phyloP scores from a whole-genome alignment of 352 stramenopile genomes.

The Pythium oligandrum region DNA sequence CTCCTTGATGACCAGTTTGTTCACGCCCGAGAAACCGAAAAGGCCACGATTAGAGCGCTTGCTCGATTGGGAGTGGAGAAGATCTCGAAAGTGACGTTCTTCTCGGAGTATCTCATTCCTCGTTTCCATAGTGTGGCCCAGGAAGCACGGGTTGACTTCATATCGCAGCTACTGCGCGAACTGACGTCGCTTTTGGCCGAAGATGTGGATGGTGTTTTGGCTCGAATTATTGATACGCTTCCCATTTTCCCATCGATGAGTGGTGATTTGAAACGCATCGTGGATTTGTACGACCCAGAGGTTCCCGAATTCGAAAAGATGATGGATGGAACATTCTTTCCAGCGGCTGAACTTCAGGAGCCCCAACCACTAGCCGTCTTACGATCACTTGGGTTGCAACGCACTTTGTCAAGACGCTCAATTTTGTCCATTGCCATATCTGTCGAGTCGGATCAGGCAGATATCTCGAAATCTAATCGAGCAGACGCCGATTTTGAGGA shows the following conservation, averaged over 20 bases:
- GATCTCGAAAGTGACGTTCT: conserved; percentile 48
- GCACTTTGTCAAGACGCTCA: conserved; percentile 50
- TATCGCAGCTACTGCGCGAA: conserved; percentile 42
- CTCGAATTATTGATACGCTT: conserved; percentile 35
- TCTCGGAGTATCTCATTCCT: conserved; percentile 43
- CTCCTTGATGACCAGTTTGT: conserved; percentile 52
- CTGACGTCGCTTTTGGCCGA: conserved; percentile 30
- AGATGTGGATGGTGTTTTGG: conserved; percentile 35
- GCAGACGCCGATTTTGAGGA: conserved; percentile 6
- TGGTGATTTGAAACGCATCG: conserved; percentile 50
- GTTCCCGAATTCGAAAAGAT: conserved; percentile 64
- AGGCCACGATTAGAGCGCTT: conserved; percentile 3
- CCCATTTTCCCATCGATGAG: conserved; percentile 56
- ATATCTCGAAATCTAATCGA: conserved; percentile 19
- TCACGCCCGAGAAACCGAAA: conserved; percentile 38
- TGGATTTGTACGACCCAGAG: conserved; percentile 66
- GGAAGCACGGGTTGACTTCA: conserved; percentile 30
- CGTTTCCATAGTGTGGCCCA: conserved; percentile 29
- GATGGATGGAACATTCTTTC: conserved; percentile 69
- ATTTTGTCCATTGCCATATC: conserved; percentile 59
- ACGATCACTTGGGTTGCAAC: conserved; percentile 63
- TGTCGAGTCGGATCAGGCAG: conserved; percentile 46
- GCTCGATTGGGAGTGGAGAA: conserved; percentile 22
- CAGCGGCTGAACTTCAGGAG: conserved; percentile 52
- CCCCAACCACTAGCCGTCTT: conserved; percentile 42